Percentiles rank a stretch among this genome's conserved stretches.
These are phyloP conservation scores for Solanum piurae DNA, from an alignment of 257 asterid genomes.

Conservation along the genomic window DNA sequence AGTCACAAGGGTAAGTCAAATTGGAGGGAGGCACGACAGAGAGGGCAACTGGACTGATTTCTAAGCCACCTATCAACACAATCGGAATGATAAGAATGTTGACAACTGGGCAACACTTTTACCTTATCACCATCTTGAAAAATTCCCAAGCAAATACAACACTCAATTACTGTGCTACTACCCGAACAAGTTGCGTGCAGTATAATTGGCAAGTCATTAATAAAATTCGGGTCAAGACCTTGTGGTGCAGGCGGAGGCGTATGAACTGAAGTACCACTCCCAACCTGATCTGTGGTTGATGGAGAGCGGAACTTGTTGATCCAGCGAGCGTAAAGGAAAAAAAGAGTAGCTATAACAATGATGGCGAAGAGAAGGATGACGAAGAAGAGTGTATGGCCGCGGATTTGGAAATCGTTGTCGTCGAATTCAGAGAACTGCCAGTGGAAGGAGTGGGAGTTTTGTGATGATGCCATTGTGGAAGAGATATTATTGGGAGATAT, in stretches of 20 bases:
- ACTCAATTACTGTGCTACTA: constrained; percentile 19
- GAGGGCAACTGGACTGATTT: constrained; percentile 4
- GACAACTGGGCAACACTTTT: constrained; percentile 18
- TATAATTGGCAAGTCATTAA: constrained; percentile 36
- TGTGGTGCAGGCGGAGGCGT: constrained; percentile 19
- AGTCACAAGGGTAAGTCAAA: not conserved
- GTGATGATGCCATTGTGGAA: not conserved
- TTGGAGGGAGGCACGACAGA: constrained; percentile 2
- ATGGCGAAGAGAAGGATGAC: constrained; percentile 40
- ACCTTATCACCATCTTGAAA: constrained; percentile 28
- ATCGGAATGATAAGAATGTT: constrained; percentile 26
- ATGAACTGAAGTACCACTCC: constrained; percentile 1
- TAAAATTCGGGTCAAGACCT: constrained; percentile 45
- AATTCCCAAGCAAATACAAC: constrained; percentile 31
- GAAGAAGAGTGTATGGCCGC: constrained; percentile 65
- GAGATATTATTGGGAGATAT: not conserved
- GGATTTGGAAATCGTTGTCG: constrained; percentile 63
- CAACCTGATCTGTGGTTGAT: not conserved
- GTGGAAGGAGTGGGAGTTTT: constrained; percentile 34
- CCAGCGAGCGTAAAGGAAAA: constrained; percentile 60
- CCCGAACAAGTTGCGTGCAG: constrained; percentile 18
- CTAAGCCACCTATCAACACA: constrained; percentile 7
- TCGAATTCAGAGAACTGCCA: constrained; percentile 77
- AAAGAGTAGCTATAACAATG: constrained; percentile 26
- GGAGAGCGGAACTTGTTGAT: constrained; percentile 26